Base-by-base conservation (phyloP, 2,329 filamentous ascomycete species). In the Westerdykella sp. region DNA sequence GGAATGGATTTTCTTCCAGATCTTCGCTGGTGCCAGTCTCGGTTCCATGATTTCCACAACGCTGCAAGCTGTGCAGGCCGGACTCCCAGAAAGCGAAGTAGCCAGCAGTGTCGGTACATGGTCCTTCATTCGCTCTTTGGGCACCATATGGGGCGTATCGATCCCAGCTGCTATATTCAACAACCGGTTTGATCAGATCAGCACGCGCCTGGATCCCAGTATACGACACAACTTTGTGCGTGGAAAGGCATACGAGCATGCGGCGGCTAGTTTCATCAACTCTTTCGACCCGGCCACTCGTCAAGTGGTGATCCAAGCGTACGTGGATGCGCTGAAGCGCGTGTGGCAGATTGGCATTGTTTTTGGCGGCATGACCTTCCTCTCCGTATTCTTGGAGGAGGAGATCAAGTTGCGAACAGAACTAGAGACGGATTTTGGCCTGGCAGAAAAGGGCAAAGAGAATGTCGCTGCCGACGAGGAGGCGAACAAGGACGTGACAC, bases 361-460 rank as follows among this genome's bases (percentile, higher is more conserved):
- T 5, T 60, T 57, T 1, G 68, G 71, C 16, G 22, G 63, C 3
- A 25, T 67, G 13, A 59, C 56, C 1, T 66, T 65, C 14, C 18
- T 21, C 4, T 21, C 18, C 6, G 18, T 21, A 6, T 21, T 21
- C 6, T 49, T 61, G 1, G 64, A 68, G 47, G 62, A 63, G 39
- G 56, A 69, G 44, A 46, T 70, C 12, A 57, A 63, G 48, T 53
- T 72, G 50, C 52, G 67, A 34, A 63, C 58, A 11, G 59, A 65
- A 14, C 49, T 72, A 31, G 61, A 70, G 37, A 71, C 67, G 0
- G 59, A 65, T 13, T 72, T 62, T 51, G 69, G 69, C 1, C 48
- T 72, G 3, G 18, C 18, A 6, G 18, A 21, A 21, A 21, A 21
- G 18, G 18, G 6, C 6, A 21, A 21, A 21, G 18, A 21, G 18